These are phyloP conservation scores for Malus fusca DNA, from an alignment of 306 rosid genomes.

Conservation along the genomic window DNA sequence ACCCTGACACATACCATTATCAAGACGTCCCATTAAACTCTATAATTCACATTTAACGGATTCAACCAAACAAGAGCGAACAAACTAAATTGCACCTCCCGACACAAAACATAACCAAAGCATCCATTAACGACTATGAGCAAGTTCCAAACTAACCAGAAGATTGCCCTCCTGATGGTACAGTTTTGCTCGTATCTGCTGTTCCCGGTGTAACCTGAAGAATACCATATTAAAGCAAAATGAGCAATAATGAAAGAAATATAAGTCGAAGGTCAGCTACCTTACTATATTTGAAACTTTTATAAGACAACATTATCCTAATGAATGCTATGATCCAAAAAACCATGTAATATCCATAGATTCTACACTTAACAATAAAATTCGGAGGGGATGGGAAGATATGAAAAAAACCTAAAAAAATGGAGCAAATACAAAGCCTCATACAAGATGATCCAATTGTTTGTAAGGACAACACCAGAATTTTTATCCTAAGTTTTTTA, in stretches of 20 bases:
- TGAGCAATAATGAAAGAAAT: constrained; percentile 1
- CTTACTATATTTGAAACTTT: background rate
- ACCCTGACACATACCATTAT: background rate
- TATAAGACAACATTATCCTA: background rate
- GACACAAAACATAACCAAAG: background rate
- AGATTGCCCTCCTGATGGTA: constrained; percentile 45
- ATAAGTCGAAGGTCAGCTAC: background rate
- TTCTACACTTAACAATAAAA: background rate
- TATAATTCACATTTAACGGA: background rate
- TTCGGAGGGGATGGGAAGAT: background rate
- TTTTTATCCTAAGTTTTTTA: background rate
- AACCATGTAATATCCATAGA: background rate
- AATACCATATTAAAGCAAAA: background rate
- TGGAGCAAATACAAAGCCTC: background rate
- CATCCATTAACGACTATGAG: background rate
- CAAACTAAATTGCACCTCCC: background rate
- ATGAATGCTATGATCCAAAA: background rate
- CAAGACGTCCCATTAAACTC: background rate
- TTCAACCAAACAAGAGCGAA: background rate
- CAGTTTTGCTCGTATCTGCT: constrained; percentile 29
- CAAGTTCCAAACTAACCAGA: constrained; percentile 47
- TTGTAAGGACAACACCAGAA: background rate
- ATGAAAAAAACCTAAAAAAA: too few relatives aligned
- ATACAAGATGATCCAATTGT: background rate
- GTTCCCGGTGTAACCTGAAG: constrained; percentile 52